Conservation (phyloP, 768 basidiomycete genomes). For the Tephrocybe sp. region DNA sequence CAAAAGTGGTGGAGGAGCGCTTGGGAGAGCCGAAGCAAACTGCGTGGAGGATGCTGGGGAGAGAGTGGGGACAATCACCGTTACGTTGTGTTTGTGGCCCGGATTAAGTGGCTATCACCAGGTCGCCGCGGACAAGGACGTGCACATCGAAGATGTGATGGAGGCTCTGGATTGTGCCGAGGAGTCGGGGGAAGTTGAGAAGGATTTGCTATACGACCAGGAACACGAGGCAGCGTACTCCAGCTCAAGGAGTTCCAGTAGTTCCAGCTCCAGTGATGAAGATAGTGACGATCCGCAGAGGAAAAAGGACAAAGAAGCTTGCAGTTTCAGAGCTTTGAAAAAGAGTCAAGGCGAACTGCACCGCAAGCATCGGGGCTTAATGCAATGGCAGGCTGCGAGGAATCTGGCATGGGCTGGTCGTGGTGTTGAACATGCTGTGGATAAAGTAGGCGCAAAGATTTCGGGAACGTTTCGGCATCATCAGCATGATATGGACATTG, state of each 20-base stretch:
- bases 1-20: conserved; percentile 18
- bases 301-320: conserved; percentile 19
- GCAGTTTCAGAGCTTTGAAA: conserved; percentile 39
- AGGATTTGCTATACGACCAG: not conserved
- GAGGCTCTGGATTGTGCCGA: conserved; percentile 41
- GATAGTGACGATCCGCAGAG: conserved; percentile 17
- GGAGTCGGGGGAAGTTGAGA: conserved; percentile 24
- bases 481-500: conserved; percentile 32
- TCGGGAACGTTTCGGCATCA: conserved; percentile 34
- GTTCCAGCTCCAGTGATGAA: conserved; percentile 15
- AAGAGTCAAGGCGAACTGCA: conserved; percentile 43
- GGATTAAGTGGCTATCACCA: conserved; percentile 44
- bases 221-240: conserved; percentile 5
- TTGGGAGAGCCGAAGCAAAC: conserved; percentile 27
- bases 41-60: conserved; percentile 23
- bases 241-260: no score
- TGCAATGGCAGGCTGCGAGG: conserved; percentile 57
- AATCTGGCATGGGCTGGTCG: conserved; percentile 57
- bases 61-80: conserved; percentile 28
- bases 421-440: conserved; percentile 42
- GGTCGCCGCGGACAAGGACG: conserved; percentile 30
- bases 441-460: conserved; percentile 38
- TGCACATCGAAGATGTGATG: conserved; percentile 38
- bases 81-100: conserved; percentile 37
- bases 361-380: conserved; percentile 56